Evolutionary conservation across 768 basidiomycete genomes (phyloP).

Genomic region (Pholiota molesta): DNA sequence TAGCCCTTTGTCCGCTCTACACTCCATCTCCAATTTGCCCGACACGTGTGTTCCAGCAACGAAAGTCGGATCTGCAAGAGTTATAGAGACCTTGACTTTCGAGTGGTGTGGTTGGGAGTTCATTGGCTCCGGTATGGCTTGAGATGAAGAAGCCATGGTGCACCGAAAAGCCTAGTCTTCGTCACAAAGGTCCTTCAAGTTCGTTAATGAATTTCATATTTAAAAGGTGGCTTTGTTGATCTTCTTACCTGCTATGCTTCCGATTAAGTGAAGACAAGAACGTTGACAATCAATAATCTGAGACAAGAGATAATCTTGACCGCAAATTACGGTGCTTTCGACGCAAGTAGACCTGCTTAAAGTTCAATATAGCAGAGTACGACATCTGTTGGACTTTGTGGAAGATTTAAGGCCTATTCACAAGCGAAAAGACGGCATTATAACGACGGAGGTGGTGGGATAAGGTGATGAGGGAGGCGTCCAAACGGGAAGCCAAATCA

Average conservation of each 20-base stretch:
- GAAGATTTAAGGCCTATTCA: constrained; percentile 17
- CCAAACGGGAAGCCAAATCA: constrained; percentile 16
- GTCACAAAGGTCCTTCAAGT: neutral
- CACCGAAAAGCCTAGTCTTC: neutral
- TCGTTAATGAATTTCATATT: neutral
- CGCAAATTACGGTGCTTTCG: constrained; percentile 14
- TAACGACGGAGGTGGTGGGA: constrained; percentile 17
- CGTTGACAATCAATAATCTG: constrained; percentile 18
- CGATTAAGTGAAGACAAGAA: constrained; percentile 13
- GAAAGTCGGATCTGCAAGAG: constrained; percentile 59
- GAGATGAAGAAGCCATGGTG: constrained; percentile 25
- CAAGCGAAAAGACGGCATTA: constrained; percentile 19
- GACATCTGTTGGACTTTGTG: constrained; percentile 14
- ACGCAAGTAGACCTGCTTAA: constrained; percentile 16
- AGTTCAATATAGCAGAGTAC: constrained; percentile 9
- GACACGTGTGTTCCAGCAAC: constrained; percentile 68
- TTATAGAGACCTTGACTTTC: constrained; percentile 72
- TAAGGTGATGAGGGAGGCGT: constrained; percentile 18
- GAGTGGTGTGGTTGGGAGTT: constrained; percentile 80
- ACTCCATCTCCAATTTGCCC: constrained; percentile 83
- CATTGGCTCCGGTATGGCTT: constrained; percentile 60
- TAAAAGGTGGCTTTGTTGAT: neutral
- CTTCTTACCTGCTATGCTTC: constrained; percentile 12
- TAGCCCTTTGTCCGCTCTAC: constrained; percentile 71
- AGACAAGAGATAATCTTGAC: constrained; percentile 17